Percentiles rank a stretch among this genome's conserved stretches.
phyloP scores from a whole-genome alignment of 2,329 filamentous ascomycete genomes.

The Geosmithia morbida region DNA sequence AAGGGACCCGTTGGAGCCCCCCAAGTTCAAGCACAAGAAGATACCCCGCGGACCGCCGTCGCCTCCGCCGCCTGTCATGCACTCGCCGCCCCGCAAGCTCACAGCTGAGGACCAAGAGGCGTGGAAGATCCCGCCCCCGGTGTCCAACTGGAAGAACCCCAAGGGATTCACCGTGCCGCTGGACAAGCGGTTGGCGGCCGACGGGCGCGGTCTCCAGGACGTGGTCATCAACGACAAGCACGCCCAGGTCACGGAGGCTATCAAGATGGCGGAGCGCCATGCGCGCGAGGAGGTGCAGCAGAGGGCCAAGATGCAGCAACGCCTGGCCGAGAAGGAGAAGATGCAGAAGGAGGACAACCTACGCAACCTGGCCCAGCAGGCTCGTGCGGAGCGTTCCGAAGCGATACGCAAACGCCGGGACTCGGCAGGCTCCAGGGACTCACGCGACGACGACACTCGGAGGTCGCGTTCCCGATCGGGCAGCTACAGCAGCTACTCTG shows the following conservation, averaged over 20 bases:
- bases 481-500: constrained; percentile 34
- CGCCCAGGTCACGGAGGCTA: constrained; percentile 83
- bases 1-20: constrained; percentile 88
- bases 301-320: constrained; percentile 86
- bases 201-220: constrained; percentile 83
- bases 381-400: constrained; percentile 62
- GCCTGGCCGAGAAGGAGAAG: constrained; percentile 93
- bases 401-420: constrained; percentile 24
- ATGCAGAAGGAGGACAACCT: constrained; percentile 85
- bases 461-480: constrained; percentile 22
- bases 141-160: constrained; percentile 98
- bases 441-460: constrained; percentile 13
- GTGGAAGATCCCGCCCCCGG: constrained; percentile 76
- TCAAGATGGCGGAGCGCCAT: constrained; percentile 89
- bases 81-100: constrained; percentile 84
- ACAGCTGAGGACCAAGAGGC: constrained; percentile 95
- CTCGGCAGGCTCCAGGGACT: constrained; percentile 17
- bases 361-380: constrained; percentile 77
- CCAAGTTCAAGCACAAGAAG: constrained; percentile 98
- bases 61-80: constrained; percentile 86
- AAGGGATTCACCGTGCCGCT: constrained; percentile 95
- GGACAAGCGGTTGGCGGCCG: constrained; percentile 88
- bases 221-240: constrained; percentile 98
- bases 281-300: constrained; percentile 92
- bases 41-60: constrained; percentile 86